Base-by-base conservation (phyloP, 345 rosid genomes). In the Camelina neglecta region DNA sequence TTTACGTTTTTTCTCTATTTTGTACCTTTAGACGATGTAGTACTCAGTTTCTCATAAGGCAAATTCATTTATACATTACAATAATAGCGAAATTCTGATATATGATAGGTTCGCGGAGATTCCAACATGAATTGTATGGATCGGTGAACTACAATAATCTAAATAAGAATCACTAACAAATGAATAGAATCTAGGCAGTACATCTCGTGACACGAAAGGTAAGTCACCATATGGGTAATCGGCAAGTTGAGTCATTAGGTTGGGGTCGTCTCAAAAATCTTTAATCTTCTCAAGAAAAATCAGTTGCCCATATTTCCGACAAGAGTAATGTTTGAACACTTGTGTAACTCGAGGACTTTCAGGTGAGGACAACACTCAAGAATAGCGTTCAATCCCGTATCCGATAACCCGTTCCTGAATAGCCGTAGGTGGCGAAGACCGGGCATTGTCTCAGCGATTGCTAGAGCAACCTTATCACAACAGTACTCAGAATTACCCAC, bases 371-470 rank as follows among this genome's bases (percentile, higher is more conserved):
- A 91, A 18, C 84, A 73, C 18, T 85, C 81, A 1, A 89, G 90
- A 77, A 91, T 85, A 42, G 81, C 90, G 69, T 67, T 61, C 78
- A 89, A 67, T 18, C 97, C 93, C 3, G 24, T 45, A 60, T 88
- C 81, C 33, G 93, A 85, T 66, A 88, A 36, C 73, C 60, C 61
- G 67, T 84, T 84, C 31, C 90, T 85, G 7, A 82, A 84, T 42
- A 89, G 76, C 79, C 85, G 85, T 35, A 91, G 94, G 53, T 67
- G 78, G 71, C 54, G 80, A 16, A 89, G 68, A 53, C 55, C 58
- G 3, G 77, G 91, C 93, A 92, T 85, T 44, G 72, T 74, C 71
- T 85, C 68, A 4, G 90, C 95, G 45, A 89, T 86, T 44, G 88
- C 90, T 38, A 80, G 41, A 15, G 91, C 95, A 21, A n/a, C 53